Evolutionary conservation across 495 filamentous ascomycete species (phyloP).

Genomic region (Chaetomium tenue): DNA sequence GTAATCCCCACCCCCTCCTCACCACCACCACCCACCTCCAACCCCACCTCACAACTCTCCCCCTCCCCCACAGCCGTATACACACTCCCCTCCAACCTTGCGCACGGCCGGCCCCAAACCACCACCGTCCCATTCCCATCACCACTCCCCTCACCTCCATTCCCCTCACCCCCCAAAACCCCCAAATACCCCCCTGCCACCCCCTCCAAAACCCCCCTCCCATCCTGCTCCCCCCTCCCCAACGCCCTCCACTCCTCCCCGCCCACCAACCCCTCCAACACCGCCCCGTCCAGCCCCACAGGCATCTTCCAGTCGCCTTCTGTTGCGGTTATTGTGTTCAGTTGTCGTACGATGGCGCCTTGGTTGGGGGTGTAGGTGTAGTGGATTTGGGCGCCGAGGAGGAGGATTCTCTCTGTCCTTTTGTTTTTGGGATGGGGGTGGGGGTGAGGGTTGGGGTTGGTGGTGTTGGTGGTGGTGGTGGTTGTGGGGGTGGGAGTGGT

Average conservation of each 20-base stretch:
- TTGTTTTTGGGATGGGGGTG: too few species aligned
- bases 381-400: not conserved
- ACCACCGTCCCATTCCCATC: not conserved
- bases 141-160: too few species aligned
- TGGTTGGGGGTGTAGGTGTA: not conserved
- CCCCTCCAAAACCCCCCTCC: not conserved
- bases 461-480: too few species aligned
- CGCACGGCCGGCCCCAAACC: not conserved
- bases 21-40: too few species aligned
- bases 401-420: not conserved
- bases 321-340: not conserved
- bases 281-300: not conserved
- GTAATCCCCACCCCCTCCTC: not conserved
- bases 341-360: not conserved
- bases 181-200: not conserved
- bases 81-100: constrained; percentile 1
- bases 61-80: not conserved
- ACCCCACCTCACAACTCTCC: not conserved
- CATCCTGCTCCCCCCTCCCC: not conserved
- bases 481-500: too few species aligned
- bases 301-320: not conserved
- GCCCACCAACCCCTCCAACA: not conserved
- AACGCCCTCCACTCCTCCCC: not conserved
- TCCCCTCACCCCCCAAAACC: not conserved
- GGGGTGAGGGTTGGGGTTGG: too few species aligned